These are phyloP conservation scores for Trametes gibbosa DNA, from an alignment of 768 basidiomycete species.

Conservation along the genomic window DNA sequence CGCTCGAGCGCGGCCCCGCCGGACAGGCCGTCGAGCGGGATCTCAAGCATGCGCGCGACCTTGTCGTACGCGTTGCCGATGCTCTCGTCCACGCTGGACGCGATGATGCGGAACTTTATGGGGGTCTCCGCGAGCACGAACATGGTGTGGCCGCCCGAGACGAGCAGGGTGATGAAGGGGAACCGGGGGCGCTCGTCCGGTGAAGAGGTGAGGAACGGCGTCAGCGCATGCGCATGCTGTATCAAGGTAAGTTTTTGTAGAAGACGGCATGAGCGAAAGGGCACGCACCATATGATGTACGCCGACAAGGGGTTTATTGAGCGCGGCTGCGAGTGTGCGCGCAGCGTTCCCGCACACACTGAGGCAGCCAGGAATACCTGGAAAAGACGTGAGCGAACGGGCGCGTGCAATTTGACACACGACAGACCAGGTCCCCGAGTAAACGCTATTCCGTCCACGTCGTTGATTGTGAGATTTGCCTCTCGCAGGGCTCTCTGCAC, in stretches of 20 bases:
- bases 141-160: constrained; percentile 95
- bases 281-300: constrained; percentile 90
- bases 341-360: constrained; percentile 78
- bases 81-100: constrained; percentile 70
- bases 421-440: constrained; percentile 78
- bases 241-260: neutral
- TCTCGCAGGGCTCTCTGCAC: constrained; percentile 66
- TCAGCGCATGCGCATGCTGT: constrained; percentile 93
- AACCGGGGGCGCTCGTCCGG: constrained; percentile 48
- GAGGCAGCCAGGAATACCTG: constrained; percentile 80
- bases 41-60: constrained; percentile 63
- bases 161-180: constrained; percentile 85
- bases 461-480: constrained; percentile 52
- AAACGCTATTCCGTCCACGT: constrained; percentile 87
- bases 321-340: constrained; percentile 78
- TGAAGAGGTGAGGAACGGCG: constrained; percentile 66
- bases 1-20: constrained; percentile 82
- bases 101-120: constrained; percentile 62
- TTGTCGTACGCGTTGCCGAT: constrained; percentile 86
- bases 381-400: neutral
- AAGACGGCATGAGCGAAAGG: neutral
- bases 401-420: neutral
- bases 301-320: constrained; percentile 78
- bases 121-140: constrained; percentile 69
- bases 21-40: constrained; percentile 62